A percentile compares a stretch with the other conserved stretches of the same genome.
phyloP scores from a whole-genome alignment of 805 yeast species.

The Sugiyamaella lignohabitans region DNA sequence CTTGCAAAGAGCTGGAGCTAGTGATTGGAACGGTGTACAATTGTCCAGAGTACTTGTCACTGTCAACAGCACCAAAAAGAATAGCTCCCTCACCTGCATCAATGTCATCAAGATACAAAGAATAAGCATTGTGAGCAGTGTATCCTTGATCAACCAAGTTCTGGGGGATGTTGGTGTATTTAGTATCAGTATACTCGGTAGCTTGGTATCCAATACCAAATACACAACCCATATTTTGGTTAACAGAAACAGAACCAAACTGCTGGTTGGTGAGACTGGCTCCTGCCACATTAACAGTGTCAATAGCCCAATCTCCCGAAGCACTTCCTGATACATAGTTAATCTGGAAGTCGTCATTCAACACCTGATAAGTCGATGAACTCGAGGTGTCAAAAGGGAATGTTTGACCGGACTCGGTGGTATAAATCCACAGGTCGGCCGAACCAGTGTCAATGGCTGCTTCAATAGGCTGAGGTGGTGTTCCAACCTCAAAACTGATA shows the following conservation, averaged over 20 bases:
- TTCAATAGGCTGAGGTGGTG: slow-evolving; percentile 46
- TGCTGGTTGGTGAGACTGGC: slow-evolving; percentile 37
- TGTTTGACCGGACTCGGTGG: background rate
- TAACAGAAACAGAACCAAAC: too few relatives aligned
- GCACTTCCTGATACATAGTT: slow-evolving; percentile 44
- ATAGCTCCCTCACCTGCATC: slow-evolving; percentile 39
- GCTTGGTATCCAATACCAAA: slow-evolving; percentile 33
- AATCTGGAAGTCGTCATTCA: slow-evolving; percentile 23
- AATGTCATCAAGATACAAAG: slow-evolving; percentile 43
- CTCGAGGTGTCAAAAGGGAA: slow-evolving; percentile 5
- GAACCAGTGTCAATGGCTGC: slow-evolving; percentile 67
- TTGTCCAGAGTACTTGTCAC: slow-evolving; percentile 48
- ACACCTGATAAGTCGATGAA: slow-evolving; percentile 19
- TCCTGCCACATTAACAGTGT: slow-evolving; percentile 49
- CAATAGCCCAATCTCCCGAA: slow-evolving; percentile 53
- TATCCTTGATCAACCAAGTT: slow-evolving; percentile 35
- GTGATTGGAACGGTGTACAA: slow-evolving; percentile 20
- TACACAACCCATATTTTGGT: too few relatives aligned
- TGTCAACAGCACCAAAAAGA: slow-evolving; percentile 67
- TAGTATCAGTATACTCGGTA: too few relatives aligned
- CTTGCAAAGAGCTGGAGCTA: slow-evolving; percentile 22
- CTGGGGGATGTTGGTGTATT: slow-evolving; percentile 31
- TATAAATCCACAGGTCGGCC: slow-evolving; percentile 55
- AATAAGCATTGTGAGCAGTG: slow-evolving; percentile 38
- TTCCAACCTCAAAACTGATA: slow-evolving; percentile 40